Conservation (phyloP, 805 yeast species). For the Monosporozyma unispora region DNA sequence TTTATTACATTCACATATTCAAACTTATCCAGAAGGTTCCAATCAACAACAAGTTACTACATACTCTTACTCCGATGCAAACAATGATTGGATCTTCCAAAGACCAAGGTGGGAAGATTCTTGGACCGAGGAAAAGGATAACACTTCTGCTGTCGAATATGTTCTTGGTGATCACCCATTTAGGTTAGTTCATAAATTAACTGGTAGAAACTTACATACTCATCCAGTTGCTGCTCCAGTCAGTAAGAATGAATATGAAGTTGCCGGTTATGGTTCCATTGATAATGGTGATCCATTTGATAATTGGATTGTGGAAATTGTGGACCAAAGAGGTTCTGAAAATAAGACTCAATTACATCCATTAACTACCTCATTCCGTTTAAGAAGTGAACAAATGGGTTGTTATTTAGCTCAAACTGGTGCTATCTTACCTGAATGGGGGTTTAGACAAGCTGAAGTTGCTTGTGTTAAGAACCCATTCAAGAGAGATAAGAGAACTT, state of each 20-base stretch:
- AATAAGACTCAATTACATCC: conserved; percentile 52
- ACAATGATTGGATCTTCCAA: conserved; percentile 73
- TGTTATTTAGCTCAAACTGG: conserved; percentile 75
- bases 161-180: conserved; percentile 57
- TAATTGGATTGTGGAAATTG: conserved; percentile 84
- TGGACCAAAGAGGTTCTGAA: conserved; percentile 48
- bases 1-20: conserved; percentile 80
- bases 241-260: conserved; percentile 62
- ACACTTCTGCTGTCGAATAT: conserved; percentile 24
- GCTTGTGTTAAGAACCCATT: conserved; percentile 55
- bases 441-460: conserved; percentile 76
- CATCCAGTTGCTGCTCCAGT: conserved; percentile 78
- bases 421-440: conserved; percentile 69
- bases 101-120: conserved; percentile 38
- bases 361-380: conserved; percentile 60
- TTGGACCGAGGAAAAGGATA: conserved; percentile 14
- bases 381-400: conserved; percentile 53
- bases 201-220: conserved; percentile 77
- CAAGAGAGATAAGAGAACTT: conserved; percentile 70
- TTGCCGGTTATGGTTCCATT: conserved; percentile 73
- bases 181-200: conserved; percentile 59
- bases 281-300: conserved; percentile 70
- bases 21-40: conserved; percentile 85
- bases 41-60: conserved; percentile 91
- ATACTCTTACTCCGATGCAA: conserved; percentile 79